Base-by-base conservation (phyloP, 169 alveolate species). In the Plasmodium gaboni region DNA sequence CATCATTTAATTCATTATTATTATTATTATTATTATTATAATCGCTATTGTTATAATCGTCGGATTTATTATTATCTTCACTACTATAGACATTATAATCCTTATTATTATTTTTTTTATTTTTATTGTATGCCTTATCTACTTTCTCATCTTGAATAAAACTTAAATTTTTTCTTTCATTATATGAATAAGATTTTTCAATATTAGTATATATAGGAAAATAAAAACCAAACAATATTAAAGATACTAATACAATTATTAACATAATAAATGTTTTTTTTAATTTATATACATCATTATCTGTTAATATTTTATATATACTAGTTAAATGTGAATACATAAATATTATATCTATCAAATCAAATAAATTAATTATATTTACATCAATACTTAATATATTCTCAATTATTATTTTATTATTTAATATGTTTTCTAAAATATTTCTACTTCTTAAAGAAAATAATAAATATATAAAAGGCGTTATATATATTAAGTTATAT, bases 381-480 rank as follows among this genome's bases (percentile, higher is more conserved):
- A 80, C 72, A 55, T 80, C 90, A 9, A 80, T 67, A 55, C 90
- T 67, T 55, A 80, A 60, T 8, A 80, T 80, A 24, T 80, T 67
- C 8, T 80, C 90, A 53, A 67, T 70, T 2, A 67, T 71, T 32
- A 80, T 80, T 67, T 80, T 67, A 26, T 80, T 80, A 28, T 68
- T 67, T 15, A 80, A 46, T 53, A 80, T 80, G n/a, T 80, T 28
- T 59, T 80, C 90, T 26, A 80, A 67, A 2, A 80, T 67, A 51
- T 80, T 80, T 80, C 83, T 65, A 67, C 90, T 80, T 67, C 90
- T 80, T 24, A 80, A 61, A 6, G 83, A 80, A 44, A 80, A 80
- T 12, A 80, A n/a, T 26, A 80, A 59, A 19, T 80, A 80, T 2
- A 80, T 80, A 61, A 80, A 80, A 28, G 90, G 90, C 1, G 90